Evolutionary conservation across 129 eudicot genomes (phyloP).

Genomic region (Tagetes patula): DNA sequence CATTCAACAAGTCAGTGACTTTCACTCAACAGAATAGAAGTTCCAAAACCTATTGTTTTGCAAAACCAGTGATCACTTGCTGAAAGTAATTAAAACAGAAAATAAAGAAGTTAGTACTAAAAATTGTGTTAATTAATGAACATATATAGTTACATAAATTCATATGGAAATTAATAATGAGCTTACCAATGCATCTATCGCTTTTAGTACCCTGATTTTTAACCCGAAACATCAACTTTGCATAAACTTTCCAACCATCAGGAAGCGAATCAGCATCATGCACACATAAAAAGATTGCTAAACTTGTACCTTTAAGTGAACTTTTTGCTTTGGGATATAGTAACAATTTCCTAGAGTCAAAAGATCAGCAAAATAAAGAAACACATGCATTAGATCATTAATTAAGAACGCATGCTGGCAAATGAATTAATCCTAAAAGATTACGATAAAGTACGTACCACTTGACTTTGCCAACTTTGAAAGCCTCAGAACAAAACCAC

Average conservation of each 20-base stretch:
- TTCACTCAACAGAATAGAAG: not conserved
- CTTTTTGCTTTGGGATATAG: slow-evolving; percentile 5
- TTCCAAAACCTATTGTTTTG: not conserved
- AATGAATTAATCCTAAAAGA: not conserved
- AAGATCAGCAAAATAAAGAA: not conserved
- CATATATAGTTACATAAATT: too few species aligned
- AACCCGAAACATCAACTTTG: slow-evolving; percentile 8
- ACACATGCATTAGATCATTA: not conserved
- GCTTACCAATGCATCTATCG: not conserved
- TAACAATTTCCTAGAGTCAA: slow-evolving; percentile 15
- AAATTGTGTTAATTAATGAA: too few species aligned
- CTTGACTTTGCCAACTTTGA: slow-evolving; percentile 28
- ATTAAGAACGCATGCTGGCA: too few species aligned
- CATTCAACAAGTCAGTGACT: not conserved
- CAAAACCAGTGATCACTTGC: slow-evolving; percentile 9
- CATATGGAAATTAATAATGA: not conserved
- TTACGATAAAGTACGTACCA: slow-evolving; percentile 29
- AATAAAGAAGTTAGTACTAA: too few species aligned
- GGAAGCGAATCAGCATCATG: slow-evolving; percentile 9
- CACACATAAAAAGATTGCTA: slow-evolving; percentile 9
- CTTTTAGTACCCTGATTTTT: not conserved
- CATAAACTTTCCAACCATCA: slow-evolving; percentile 17
- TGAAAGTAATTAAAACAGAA: not conserved
- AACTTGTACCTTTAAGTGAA: not conserved
- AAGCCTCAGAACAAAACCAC: not conserved